Evolutionary conservation across 1,284 basidiomycete genomes (phyloP).

Genomic region (Irpex rosettiformis): DNA sequence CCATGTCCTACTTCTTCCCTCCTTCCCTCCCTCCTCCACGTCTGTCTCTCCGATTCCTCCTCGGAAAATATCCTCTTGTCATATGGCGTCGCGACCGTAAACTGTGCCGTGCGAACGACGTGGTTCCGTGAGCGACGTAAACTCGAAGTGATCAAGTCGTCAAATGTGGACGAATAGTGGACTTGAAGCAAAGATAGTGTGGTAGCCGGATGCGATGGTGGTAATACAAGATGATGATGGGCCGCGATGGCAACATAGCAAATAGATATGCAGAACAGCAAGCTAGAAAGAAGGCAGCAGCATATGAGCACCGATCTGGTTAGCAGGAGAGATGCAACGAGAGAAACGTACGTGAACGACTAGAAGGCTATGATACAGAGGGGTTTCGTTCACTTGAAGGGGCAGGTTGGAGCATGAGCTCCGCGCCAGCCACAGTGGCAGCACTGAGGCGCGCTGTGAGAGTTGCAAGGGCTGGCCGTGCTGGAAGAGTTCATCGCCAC

Average conservation of each 20-base stretch:
- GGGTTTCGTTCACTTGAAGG: slow-evolving; percentile 45
- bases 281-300: slow-evolving; percentile 7
- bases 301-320: not conserved
- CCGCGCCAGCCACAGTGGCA: slow-evolving; percentile 75
- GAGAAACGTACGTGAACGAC: slow-evolving; percentile 13
- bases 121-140: not conserved
- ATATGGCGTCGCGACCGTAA: not conserved
- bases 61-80: not conserved
- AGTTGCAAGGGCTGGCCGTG: slow-evolving; percentile 21
- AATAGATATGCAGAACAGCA: slow-evolving; percentile 17
- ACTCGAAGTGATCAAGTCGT: not conserved
- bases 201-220: slow-evolving; percentile 18
- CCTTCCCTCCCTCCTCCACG: slow-evolving; percentile 1
- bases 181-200: slow-evolving; percentile 19
- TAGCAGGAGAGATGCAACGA: not conserved
- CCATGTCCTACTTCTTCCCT: slow-evolving; percentile 4
- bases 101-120: too few relatives aligned
- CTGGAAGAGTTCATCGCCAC: slow-evolving; percentile 4
- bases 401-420: slow-evolving; percentile 61
- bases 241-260: slow-evolving; percentile 18
- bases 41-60: not conserved
- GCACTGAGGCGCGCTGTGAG: slow-evolving; percentile 60
- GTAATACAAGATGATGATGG: slow-evolving; percentile 24
- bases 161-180: slow-evolving; percentile 12
- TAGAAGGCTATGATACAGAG: slow-evolving; percentile 18